Evolutionary conservation across 345 rosid genomes (phyloP).

Genomic region (Lagerstroemia speciosa): DNA sequence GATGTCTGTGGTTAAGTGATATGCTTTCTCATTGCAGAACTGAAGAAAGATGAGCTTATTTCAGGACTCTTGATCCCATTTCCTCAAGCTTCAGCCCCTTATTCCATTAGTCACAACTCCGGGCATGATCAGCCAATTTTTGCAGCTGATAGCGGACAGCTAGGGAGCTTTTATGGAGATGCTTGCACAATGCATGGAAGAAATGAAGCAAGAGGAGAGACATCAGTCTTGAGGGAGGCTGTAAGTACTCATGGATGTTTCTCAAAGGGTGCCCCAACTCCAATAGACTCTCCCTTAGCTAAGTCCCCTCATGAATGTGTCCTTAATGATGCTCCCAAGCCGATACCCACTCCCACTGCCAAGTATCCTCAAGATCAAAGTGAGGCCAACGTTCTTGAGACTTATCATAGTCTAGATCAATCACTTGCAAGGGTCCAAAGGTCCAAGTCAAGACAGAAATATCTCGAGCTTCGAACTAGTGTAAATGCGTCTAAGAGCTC

Average conservation of each 20-base stretch:
- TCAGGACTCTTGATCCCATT: slow-evolving; percentile 39
- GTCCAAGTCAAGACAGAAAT: slow-evolving; percentile 68
- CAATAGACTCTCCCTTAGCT: background rate
- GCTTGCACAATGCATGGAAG: slow-evolving; percentile 16
- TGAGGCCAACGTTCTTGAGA: slow-evolving; percentile 22
- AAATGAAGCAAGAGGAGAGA: slow-evolving; percentile 22
- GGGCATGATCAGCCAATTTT: slow-evolving; percentile 22
- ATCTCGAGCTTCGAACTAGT: slow-evolving; percentile 55
- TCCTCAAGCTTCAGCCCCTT: slow-evolving; percentile 29
- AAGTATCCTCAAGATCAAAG: slow-evolving; percentile 36
- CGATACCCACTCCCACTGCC: slow-evolving; percentile 18
- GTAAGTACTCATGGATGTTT: slow-evolving; percentile 3
- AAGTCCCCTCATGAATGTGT: slow-evolving; percentile 11
- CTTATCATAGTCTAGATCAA: slow-evolving; percentile 24
- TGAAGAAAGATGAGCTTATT: slow-evolving; percentile 64
- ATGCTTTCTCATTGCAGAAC: slow-evolving; percentile 33
- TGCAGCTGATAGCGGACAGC: slow-evolving; percentile 22
- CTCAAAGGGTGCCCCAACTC: slow-evolving; percentile 12
- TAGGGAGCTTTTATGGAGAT: slow-evolving; percentile 14
- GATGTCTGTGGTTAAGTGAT: background rate
- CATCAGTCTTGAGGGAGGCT: slow-evolving; percentile 21
- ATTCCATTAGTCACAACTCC: slow-evolving; percentile 28
- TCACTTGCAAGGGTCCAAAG: slow-evolving; percentile 61
- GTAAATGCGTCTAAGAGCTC: slow-evolving; percentile 32
- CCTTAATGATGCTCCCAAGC: slow-evolving; percentile 24